These are phyloP conservation scores for Penicillium coprophilum DNA, from an alignment of 495 filamentous ascomycete species.

Conservation along the genomic window DNA sequence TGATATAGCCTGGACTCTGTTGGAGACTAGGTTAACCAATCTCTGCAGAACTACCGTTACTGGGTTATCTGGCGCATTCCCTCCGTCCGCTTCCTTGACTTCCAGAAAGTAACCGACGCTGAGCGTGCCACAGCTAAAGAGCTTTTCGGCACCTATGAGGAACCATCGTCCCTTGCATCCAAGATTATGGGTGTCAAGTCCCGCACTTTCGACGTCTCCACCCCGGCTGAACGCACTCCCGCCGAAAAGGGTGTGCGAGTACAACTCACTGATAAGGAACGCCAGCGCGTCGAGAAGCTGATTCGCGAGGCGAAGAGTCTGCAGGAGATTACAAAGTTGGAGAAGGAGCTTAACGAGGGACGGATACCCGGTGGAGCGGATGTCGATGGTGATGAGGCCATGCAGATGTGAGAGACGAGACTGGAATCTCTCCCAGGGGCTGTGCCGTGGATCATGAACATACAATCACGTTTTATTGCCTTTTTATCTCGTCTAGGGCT, in stretches of 20 bases:
- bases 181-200: slow-evolving; percentile 92
- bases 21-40: slow-evolving; percentile 7
- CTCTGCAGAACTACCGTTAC: slow-evolving; percentile 78
- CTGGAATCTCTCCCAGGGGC: not conserved
- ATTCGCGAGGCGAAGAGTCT: slow-evolving; percentile 83
- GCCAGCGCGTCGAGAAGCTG: slow-evolving; percentile 66
- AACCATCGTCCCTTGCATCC: slow-evolving; percentile 77
- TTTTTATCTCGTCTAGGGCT: slow-evolving; percentile 14
- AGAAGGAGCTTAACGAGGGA: slow-evolving; percentile 86
- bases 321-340: slow-evolving; percentile 77
- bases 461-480: slow-evolving; percentile 14
- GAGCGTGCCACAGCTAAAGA: slow-evolving; percentile 74
- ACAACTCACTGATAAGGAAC: slow-evolving; percentile 68
- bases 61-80: slow-evolving; percentile 89
- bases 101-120: slow-evolving; percentile 80
- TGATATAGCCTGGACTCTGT: not conserved
- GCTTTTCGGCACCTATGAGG: slow-evolving; percentile 75
- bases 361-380: slow-evolving; percentile 68
- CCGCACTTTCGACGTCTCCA: slow-evolving; percentile 69
- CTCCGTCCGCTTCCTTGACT: slow-evolving; percentile 87
- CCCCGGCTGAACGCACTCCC: slow-evolving; percentile 38
- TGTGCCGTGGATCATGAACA: slow-evolving; percentile 11
- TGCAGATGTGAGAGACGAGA: slow-evolving; percentile 33
- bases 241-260: slow-evolving; percentile 66
- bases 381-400: slow-evolving; percentile 34